These are phyloP conservation scores for Dioszegia hungarica DNA, from an alignment of 768 basidiomycete genomes.

Conservation along the genomic window DNA sequence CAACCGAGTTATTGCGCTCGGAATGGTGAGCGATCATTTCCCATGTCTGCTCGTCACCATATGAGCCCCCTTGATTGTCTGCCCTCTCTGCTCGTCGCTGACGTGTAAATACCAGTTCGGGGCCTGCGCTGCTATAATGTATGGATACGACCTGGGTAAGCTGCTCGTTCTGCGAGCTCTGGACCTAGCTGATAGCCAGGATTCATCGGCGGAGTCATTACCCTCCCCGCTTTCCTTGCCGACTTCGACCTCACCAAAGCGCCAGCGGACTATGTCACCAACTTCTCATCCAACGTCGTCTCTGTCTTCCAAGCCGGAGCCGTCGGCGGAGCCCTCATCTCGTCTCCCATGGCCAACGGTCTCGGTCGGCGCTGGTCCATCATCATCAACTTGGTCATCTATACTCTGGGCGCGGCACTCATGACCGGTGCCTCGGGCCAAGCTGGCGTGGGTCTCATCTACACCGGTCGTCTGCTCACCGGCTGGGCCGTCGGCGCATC, in stretches of 20 bases:
- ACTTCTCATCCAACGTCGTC: constrained; percentile 15
- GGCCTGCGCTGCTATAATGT: constrained; percentile 1
- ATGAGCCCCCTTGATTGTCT: too few relatives aligned
- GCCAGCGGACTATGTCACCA: not conserved
- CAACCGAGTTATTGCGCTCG: constrained; percentile 1
- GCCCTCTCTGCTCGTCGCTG: too few relatives aligned
- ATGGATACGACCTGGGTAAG: constrained; percentile 4
- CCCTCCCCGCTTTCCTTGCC: constrained; percentile 13
- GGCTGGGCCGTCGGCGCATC: constrained; percentile 38
- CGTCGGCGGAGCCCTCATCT: constrained; percentile 15
- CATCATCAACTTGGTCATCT: constrained; percentile 6
- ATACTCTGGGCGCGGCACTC: constrained; percentile 14
- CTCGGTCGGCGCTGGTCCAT: constrained; percentile 18
- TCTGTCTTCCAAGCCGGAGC: constrained; percentile 27
- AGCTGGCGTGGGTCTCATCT: constrained; percentile 15
- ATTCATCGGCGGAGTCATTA: constrained; percentile 12
- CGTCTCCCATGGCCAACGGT: constrained; percentile 11
- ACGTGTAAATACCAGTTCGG: too few relatives aligned
- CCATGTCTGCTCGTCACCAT: too few relatives aligned
- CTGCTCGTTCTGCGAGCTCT: not conserved
- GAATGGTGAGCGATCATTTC: too few relatives aligned
- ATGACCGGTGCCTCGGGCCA: constrained; percentile 4
- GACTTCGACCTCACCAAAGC: not conserved
- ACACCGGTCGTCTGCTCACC: constrained; percentile 33
- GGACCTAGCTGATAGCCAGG: not conserved